Percentiles rank a stretch among this genome's conserved stretches.
Conservation (phyloP, 2,329 filamentous ascomycete genomes). For the Stromatinia cepivora region DNA sequence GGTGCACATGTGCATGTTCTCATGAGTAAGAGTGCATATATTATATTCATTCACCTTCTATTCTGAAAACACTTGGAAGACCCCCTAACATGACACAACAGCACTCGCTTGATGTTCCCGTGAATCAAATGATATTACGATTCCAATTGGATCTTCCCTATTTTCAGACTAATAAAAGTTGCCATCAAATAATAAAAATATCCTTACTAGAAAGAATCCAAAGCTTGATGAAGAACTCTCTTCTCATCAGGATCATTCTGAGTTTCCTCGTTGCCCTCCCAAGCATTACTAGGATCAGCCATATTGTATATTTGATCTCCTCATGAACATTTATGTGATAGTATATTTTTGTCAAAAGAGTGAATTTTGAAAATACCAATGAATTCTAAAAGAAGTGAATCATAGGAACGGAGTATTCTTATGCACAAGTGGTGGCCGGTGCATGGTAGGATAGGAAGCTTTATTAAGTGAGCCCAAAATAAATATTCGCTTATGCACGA, state of each 20-base stretch:
- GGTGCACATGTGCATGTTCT: background rate
- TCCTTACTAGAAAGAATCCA: conserved; percentile 87
- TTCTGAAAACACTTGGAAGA: background rate
- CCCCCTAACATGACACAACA: conserved; percentile 10
- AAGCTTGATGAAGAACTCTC: conserved; percentile 73
- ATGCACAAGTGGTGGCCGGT: background rate
- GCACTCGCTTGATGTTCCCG: conserved; percentile 16
- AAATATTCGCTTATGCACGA: conserved; percentile 15
- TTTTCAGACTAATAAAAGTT: background rate
- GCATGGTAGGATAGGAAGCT: background rate
- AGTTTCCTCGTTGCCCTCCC: conserved; percentile 52
- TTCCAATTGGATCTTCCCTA: background rate
- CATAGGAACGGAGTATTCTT: background rate
- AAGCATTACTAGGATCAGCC: conserved; percentile 18
- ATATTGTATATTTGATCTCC: conserved; percentile 1
- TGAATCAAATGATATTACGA: background rate
- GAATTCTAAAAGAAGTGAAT: background rate
- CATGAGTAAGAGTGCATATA: conserved; percentile 3
- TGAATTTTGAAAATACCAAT: background rate
- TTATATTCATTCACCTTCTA: background rate
- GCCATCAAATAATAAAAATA: background rate
- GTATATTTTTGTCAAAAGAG: background rate
- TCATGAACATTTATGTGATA: background rate
- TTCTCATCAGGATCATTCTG: conserved; percentile 72
- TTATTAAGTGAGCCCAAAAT: background rate